A percentile compares a stretch with the other conserved stretches of the same genome.
These are phyloP conservation scores for Polytrichum formosum DNA, from an alignment of 225 moss, liverwort and hornwort species.

Conservation along the genomic window DNA sequence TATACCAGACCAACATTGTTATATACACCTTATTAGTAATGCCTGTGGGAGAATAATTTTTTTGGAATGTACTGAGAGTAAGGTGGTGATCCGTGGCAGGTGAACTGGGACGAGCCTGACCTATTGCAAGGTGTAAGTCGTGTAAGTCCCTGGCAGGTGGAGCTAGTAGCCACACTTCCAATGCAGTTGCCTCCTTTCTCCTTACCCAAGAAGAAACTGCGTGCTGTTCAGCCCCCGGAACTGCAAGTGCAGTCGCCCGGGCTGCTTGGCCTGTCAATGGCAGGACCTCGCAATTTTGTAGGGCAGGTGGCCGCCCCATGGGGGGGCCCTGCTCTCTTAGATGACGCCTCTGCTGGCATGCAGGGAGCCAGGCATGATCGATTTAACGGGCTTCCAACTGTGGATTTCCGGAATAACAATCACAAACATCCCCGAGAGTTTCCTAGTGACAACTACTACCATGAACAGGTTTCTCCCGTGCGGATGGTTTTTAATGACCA, in stretches of 20 bases:
- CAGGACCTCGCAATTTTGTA: slow-evolving; percentile 61
- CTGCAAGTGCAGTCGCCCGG: slow-evolving; percentile 82
- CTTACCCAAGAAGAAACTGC: slow-evolving; percentile 87
- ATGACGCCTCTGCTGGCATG: slow-evolving; percentile 99
- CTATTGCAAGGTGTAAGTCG: slow-evolving; percentile 93
- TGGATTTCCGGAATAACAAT: slow-evolving; percentile 89
- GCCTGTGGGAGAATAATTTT: neutral
- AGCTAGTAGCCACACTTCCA: slow-evolving; percentile 92
- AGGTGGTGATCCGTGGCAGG: slow-evolving; percentile 39
- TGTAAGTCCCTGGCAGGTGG: slow-evolving; percentile 99
- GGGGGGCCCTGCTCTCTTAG: slow-evolving; percentile 87
- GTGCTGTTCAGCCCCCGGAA: slow-evolving; percentile 85
- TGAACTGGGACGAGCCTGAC: slow-evolving; percentile 99
- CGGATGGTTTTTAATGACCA: slow-evolving; percentile 48
- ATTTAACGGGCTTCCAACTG: slow-evolving; percentile 83
- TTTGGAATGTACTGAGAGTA: neutral
- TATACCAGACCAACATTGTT: no score
- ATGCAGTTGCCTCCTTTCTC: slow-evolving; percentile 98
- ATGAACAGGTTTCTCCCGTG: slow-evolving; percentile 58
- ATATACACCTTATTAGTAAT: neutral
- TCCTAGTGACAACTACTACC: slow-evolving; percentile 67
- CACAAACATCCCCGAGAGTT: slow-evolving; percentile 75
- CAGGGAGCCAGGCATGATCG: slow-evolving; percentile 99
- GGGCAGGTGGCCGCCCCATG: slow-evolving; percentile 84
- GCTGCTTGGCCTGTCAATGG: slow-evolving; percentile 70